These are phyloP conservation scores for Rhizopus arrhizus DNA, from an alignment of 371 early-diverging fungal species.

Conservation along the genomic window DNA sequence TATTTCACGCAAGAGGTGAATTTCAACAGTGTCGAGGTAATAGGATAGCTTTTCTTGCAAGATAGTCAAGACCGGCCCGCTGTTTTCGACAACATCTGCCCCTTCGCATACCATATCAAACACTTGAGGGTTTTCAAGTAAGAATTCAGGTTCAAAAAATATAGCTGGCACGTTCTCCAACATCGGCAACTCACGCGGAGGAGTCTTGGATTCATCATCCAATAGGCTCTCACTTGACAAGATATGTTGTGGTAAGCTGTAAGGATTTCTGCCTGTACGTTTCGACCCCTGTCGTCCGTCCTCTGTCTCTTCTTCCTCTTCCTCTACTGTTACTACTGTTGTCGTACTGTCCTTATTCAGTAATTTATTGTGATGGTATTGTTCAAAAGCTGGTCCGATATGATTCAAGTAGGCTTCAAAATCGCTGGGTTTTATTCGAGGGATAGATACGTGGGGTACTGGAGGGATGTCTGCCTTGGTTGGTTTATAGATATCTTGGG, in stretches of 20 bases:
- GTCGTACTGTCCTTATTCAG: slow-evolving; percentile 16
- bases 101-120: slow-evolving; percentile 83
- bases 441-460: slow-evolving; percentile 67
- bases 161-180: slow-evolving; percentile 82
- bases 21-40: slow-evolving; percentile 90
- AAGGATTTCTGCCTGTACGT: slow-evolving; percentile 60
- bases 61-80: slow-evolving; percentile 55
- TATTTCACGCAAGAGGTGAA: slow-evolving; percentile 88
- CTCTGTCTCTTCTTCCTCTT: slow-evolving; percentile 3
- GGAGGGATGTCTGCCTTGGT: slow-evolving; percentile 69
- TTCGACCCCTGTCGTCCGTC: slow-evolving; percentile 20
- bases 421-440: slow-evolving; percentile 61
- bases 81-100: slow-evolving; percentile 53
- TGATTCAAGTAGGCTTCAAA: slow-evolving; percentile 70
- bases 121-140: slow-evolving; percentile 82
- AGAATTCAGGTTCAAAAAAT: slow-evolving; percentile 84
- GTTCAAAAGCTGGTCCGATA: slow-evolving; percentile 63
- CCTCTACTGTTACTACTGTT: not conserved
- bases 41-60: slow-evolving; percentile 89
- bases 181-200: slow-evolving; percentile 59
- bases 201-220: slow-evolving; percentile 30
- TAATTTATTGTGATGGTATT: slow-evolving; percentile 59
- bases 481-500: slow-evolving; percentile 46
- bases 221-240: slow-evolving; percentile 52
- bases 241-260: slow-evolving; percentile 57